A percentile compares a stretch with the other conserved stretches of the same genome.
phyloP scores from a whole-genome alignment of 225 moss, liverwort and hornwort genomes.

The Lunularia cruciata region DNA sequence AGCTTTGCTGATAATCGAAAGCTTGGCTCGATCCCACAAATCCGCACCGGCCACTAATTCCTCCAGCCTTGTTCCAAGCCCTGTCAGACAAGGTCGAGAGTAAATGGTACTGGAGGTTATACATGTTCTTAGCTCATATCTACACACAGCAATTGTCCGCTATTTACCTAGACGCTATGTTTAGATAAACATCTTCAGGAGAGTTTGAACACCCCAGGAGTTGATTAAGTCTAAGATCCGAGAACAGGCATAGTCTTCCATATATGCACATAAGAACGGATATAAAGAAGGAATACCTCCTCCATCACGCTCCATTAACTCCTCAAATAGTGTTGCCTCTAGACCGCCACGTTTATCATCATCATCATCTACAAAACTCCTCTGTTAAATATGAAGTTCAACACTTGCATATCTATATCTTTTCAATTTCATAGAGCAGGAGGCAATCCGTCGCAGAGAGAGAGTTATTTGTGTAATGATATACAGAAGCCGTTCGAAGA shows the following conservation, averaged over 20 bases:
- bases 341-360: conserved; percentile 44
- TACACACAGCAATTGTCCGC: too few species aligned
- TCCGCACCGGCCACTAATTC: conserved; percentile 23
- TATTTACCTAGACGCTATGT: too few species aligned
- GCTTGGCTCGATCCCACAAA: conserved; percentile 36
- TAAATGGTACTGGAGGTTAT: too few species aligned
- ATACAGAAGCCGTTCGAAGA: too few species aligned
- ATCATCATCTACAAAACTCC: conserved; percentile 33
- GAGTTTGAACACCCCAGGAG: background rate
- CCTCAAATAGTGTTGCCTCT: conserved; percentile 44
- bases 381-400: too few species aligned
- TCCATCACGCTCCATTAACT: conserved; percentile 49
- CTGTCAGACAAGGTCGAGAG: too few species aligned
- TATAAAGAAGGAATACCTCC: conserved; percentile 38
- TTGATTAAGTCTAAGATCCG: background rate
- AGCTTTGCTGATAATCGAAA: conserved; percentile 29
- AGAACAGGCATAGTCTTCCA: background rate
- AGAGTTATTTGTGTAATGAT: too few species aligned
- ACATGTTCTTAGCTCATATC: too few species aligned
- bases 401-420: too few species aligned
- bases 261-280: background rate
- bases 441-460: too few species aligned
- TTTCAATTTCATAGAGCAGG: too few species aligned
- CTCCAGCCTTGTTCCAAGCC: conserved; percentile 45
- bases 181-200: background rate